Base-by-base conservation (phyloP, 257 asterid genomes). In the Craterostigma plantagineum region DNA sequence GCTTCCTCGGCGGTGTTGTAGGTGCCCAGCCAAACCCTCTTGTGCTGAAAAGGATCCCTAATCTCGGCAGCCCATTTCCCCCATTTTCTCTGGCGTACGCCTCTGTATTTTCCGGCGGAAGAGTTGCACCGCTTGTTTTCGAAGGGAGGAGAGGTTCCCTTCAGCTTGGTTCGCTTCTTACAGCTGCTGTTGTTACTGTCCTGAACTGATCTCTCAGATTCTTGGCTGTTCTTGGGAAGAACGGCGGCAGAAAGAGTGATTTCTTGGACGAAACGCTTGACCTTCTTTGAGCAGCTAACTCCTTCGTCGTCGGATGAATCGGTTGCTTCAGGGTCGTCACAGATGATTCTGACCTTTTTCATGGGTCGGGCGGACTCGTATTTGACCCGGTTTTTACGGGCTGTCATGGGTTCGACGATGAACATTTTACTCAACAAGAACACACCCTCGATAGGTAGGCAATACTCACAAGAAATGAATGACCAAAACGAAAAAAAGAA, bases 31-130 rank as follows among this genome's bases (percentile, higher is more conserved):
- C 97, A 86, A 38, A 81, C 57, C 70, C 97, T 36, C 53, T 56
- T 86, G 0, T 69, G 79, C 63, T 58, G 40, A 17, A 65, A 53
- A 0, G 97, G 97, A 9, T 86, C 84, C 4, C 94, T 92, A 27
- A 86, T 86, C 43, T 86, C 97, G 0, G 97, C 94, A 0, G 94
- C 97, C 91, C 91, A 86, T 58, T 71, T 81, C 9, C 97, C 97
- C 94, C 94, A 86, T 69, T 81, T 78, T 1, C 97, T 66, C 52
- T 63, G 92, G 0, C 94, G 76, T 12, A 86, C 92, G 14, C 94
- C 96, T 52, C 62, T 60, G 55, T 50, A 62, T 45, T 69, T 81
- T 34, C 62, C 63, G 0, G 63, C 43, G 1, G 71, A n/a, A n/a
- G n/a, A n/a, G n/a, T n/a, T 50, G 16, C 35, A 45, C 1, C 45